Base-by-base conservation (phyloP, 768 basidiomycete genomes). In the Lactarius akahatsu region DNA sequence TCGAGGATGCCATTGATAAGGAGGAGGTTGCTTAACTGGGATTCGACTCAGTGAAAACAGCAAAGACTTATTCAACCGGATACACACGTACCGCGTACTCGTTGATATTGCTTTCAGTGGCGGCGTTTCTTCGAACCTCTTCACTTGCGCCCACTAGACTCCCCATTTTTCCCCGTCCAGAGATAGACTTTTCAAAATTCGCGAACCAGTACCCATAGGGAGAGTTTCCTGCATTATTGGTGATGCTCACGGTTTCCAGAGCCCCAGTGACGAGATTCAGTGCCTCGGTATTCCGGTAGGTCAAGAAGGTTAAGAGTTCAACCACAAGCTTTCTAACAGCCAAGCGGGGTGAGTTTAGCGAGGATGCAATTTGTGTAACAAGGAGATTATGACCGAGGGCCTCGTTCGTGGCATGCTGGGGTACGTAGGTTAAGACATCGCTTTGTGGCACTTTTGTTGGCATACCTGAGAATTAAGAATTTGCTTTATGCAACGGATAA, bases 61-160 rank as follows among this genome's bases (percentile, higher is more conserved):
- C 23, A 32, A 15, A 26, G 3, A 34, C 30, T n/a, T 57, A 38
- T 9, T 45, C 11, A 20, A 36, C 9, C 7, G 20, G 40, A 32
- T n/a, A 32, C 34, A 6, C 45, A 79, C 89, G 71, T 72, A 96
- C 94, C 74, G 92, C 90, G 71, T 96, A 96, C 60, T 96, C 94
- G 67, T 89, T 89, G 67, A 96, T 75, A 54, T 85, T 84, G 50
- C 81, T 85, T 66, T 91, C 89, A 23, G 85, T 75, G 47, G 88
- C 86, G 56, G 84, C 85, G 66, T 82, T 79, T 65, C 85, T 86
- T 76, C 83, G 84, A 63, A 96, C 85, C 71, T 98, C 95, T 16
- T 96, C 92, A 71, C 95, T 96, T 28, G 94, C 94, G 0, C 97
- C 97, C 9, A 99, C 96, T 47, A 92, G 76, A 74, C 92, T 97